A percentile compares a stretch with the other conserved stretches of the same genome.
phyloP scores from a whole-genome alignment of 129 eudicot species.

The Heracleum sosnowskyi region DNA sequence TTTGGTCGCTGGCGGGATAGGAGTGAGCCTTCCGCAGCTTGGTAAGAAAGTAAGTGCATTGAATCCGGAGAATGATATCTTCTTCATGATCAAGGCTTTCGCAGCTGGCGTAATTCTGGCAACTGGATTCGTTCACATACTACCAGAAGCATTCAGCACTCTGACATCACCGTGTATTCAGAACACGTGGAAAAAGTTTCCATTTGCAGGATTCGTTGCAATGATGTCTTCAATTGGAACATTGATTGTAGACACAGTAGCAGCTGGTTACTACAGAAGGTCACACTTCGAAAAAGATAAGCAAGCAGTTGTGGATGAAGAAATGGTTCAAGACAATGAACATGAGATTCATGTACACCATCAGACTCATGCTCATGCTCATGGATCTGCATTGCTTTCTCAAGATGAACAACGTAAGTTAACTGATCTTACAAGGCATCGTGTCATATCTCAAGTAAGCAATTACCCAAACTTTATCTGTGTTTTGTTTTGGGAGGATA shows the following conservation, averaged over 20 bases:
- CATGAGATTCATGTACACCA: conserved; percentile 42
- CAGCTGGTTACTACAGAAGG: conserved; percentile 47
- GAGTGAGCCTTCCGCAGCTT: conserved; percentile 56
- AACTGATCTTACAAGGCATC: conserved; percentile 48
- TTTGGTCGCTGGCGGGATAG: conserved; percentile 52
- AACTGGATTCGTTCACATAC: conserved; percentile 68
- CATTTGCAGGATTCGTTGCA: conserved; percentile 58
- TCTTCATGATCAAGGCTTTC: conserved; percentile 74
- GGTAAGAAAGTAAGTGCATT: conserved; percentile 35
- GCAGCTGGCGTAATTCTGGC: conserved; percentile 78
- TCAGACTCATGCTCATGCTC: conserved; percentile 60
- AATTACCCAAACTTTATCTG: neutral
- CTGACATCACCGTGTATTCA: conserved; percentile 45
- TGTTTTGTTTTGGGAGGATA: neutral
- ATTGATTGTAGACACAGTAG: conserved; percentile 51
- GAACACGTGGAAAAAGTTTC: conserved; percentile 61
- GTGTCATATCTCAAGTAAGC: conserved; percentile 48
- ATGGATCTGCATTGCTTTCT: conserved; percentile 31
- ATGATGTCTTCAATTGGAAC: conserved; percentile 59
- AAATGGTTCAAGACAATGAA: conserved; percentile 13
- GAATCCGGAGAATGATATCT: conserved; percentile 50
- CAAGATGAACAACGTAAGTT: conserved; percentile 14
- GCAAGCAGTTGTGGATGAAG: conserved; percentile 28
- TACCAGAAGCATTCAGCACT: conserved; percentile 54
- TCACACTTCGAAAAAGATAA: conserved; percentile 32